These are phyloP conservation scores for Lasiosphaeria hispida DNA, from an alignment of 495 filamentous ascomycete species.

Conservation along the genomic window DNA sequence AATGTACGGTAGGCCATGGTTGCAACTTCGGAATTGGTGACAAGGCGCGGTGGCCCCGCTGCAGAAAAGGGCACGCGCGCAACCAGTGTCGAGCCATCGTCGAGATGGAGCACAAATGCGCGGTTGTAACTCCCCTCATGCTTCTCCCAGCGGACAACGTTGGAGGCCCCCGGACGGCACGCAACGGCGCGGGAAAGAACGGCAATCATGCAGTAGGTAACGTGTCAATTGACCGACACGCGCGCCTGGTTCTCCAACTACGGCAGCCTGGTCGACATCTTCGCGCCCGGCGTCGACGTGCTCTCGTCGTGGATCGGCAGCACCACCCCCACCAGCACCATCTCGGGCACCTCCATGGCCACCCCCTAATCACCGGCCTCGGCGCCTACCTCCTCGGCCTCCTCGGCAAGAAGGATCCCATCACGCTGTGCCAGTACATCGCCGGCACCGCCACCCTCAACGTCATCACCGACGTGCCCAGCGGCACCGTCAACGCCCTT, in stretches of 20 bases:
- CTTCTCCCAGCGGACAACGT: too few species aligned
- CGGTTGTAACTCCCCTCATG: too few species aligned
- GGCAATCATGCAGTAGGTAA: too few species aligned
- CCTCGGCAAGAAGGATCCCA: constrained; percentile 41
- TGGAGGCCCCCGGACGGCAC: too few species aligned
- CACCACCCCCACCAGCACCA: constrained; percentile 51
- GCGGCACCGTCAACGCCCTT: constrained; percentile 45
- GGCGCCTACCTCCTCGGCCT: constrained; percentile 57
- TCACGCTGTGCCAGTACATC: constrained; percentile 41
- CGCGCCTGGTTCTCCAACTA: constrained; percentile 62
- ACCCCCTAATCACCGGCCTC: constrained; percentile 62
- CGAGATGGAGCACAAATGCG: too few species aligned
- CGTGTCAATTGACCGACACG: constrained; percentile 39
- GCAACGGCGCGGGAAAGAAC: too few species aligned
- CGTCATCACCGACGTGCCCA: constrained; percentile 35
- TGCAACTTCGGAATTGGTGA: too few species aligned
- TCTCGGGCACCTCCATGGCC: constrained; percentile 65
- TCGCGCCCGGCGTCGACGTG: constrained; percentile 56
- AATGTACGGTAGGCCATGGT: too few species aligned
- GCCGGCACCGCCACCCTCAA: constrained; percentile 34
- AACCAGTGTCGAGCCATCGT: too few species aligned
- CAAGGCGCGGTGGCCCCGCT: too few species aligned
- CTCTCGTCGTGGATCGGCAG: constrained; percentile 56
- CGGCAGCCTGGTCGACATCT: constrained; percentile 57
- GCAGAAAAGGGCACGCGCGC: too few species aligned